Evolutionary conservation across 306 rosid species (phyloP).

Genomic region (Prosopis cineraria): DNA sequence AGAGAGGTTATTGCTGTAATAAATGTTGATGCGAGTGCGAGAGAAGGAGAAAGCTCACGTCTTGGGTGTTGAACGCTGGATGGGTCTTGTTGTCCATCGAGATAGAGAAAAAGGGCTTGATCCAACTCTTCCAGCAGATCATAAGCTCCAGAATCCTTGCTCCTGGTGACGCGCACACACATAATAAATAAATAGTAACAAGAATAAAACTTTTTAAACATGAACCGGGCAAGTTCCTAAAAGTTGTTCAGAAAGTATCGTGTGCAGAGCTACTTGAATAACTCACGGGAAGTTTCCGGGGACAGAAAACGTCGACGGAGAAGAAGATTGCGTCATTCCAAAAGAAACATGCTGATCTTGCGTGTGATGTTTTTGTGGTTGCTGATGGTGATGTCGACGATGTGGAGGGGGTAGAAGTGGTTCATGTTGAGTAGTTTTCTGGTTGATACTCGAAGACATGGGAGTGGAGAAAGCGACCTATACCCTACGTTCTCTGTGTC

Average conservation of each 20-base stretch:
- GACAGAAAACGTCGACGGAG: constrained; percentile 57
- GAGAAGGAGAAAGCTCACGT: constrained; percentile 51
- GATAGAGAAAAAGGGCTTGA: constrained; percentile 89
- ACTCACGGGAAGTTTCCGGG: constrained; percentile 74
- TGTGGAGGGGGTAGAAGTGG: constrained; percentile 54
- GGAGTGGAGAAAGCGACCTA: constrained; percentile 16
- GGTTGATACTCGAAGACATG: constrained; percentile 63
- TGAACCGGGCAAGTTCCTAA: background rate
- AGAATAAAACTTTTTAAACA: background rate
- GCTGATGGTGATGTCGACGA: constrained; percentile 38
- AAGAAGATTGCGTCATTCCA: constrained; percentile 72
- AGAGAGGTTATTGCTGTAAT: background rate
- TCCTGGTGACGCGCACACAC: constrained; percentile 40
- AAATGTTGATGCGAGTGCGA: background rate
- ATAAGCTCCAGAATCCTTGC: constrained; percentile 76
- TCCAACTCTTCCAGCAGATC: constrained; percentile 91
- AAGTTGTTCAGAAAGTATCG: background rate
- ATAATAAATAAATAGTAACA: background rate
- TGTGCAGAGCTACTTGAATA: background rate
- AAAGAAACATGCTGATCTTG: constrained; percentile 59
- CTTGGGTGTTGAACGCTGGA: constrained; percentile 65
- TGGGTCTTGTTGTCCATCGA: constrained; percentile 76
- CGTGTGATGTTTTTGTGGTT: constrained; percentile 34
- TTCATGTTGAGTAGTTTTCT: constrained; percentile 40
- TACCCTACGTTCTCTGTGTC: constrained; percentile 39